phyloP scores from a whole-genome alignment of 1,284 basidiomycete genomes.

The Austroboletus niveus region DNA sequence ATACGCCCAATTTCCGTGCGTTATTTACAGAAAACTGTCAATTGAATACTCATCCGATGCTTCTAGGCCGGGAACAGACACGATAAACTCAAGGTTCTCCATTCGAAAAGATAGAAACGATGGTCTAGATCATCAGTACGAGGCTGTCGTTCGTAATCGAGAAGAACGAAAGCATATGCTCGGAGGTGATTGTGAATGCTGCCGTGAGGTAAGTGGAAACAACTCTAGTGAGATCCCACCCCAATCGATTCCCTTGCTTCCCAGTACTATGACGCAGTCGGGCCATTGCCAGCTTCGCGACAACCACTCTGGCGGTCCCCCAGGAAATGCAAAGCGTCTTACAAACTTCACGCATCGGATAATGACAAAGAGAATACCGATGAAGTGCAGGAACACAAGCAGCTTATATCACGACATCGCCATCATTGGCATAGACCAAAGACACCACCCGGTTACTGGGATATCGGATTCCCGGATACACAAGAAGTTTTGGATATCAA shows the following conservation, averaged over 20 bases:
- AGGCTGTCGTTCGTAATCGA: slow-evolving; percentile 74
- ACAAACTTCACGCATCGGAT: slow-evolving; percentile 1
- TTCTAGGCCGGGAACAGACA: slow-evolving; percentile 33
- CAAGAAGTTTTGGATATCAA: slow-evolving; percentile 79
- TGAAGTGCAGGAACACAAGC: slow-evolving; percentile 58
- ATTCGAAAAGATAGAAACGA: slow-evolving; percentile 68
- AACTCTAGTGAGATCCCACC: neutral
- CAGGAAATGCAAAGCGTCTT: slow-evolving; percentile 30
- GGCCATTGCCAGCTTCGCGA: slow-evolving; percentile 65
- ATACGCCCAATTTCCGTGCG: slow-evolving; percentile 30
- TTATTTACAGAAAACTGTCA: neutral
- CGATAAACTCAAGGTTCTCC: slow-evolving; percentile 64
- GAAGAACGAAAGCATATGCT: slow-evolving; percentile 66
- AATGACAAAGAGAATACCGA: slow-evolving; percentile 27
- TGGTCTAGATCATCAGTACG: slow-evolving; percentile 66
- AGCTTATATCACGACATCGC: slow-evolving; percentile 78
- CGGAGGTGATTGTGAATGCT: slow-evolving; percentile 83
- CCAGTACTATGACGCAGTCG: slow-evolving; percentile 80
- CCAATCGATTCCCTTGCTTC: neutral
- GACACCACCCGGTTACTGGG: slow-evolving; percentile 87
- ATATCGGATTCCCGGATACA: slow-evolving; percentile 85
- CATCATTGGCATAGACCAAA: slow-evolving; percentile 65
- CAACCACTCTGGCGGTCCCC: slow-evolving; percentile 73
- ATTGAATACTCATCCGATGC: neutral
- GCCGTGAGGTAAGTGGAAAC: slow-evolving; percentile 63